Evolutionary conservation across 768 basidiomycete genomes (phyloP), one percentile per base, ranked within the genome.

Genomic region (Inosperma sp.): DNA sequence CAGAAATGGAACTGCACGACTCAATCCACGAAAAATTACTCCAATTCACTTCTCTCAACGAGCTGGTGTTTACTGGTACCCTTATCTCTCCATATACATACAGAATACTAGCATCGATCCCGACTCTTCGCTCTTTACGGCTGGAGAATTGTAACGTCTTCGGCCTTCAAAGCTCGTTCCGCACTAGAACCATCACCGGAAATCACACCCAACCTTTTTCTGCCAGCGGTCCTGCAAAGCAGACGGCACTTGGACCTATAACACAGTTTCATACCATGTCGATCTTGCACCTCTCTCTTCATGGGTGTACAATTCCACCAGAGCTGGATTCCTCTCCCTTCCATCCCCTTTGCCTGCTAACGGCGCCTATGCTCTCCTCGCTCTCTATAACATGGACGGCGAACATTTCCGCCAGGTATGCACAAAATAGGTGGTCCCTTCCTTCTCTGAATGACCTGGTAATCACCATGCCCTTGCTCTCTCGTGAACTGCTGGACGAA

Each of bases 401-500:
- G 0, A 41, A n/a, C n/a, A 42, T 56, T 3, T 48, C 57, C 1
- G 12, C 44, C 7, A 34, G 50, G 1, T 64, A 59, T 21, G 53
- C 50, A 0, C 43, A 31, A 2, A 47, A 41, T 7, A 52, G 53
- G 7, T 60, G 56, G 51, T 37, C 36, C 13, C 48, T 62, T 0
- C 54, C 53, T 2, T 50, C 53, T n/a, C 53, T 67, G 4, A 39
- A 39, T 0, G 44, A 59, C 6, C 46, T 65, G 17, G 52, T 53
- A 14, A 57, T 65, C 12, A 40, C 54, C 29, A 59, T 65, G 39
- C 59, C 64, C 2, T 51, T 64, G 7, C 59, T 67, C 43, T 62
- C 61, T 0, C 59, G 67, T 7, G 65, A 65, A 29, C 51, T 65
- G 14, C 61, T 63, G 14, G 62, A 65, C 27, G 64, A 62, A n/a